Evolutionary conservation across 805 yeast genomes (phyloP).

Genomic region (Candida caryicola): DNA sequence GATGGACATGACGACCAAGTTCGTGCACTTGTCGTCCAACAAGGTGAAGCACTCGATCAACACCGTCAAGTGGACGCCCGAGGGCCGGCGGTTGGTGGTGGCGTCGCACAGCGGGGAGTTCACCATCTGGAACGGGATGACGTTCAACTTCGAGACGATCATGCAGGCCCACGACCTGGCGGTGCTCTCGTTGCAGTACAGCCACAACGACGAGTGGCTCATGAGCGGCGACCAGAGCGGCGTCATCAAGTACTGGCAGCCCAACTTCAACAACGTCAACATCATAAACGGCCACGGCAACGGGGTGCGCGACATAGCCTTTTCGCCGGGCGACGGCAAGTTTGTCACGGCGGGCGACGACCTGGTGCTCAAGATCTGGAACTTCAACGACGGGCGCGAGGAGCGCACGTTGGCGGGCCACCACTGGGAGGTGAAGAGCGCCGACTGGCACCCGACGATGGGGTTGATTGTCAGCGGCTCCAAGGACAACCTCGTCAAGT

Average conservation of each 20-base stretch:
- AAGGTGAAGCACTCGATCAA: conserved; percentile 89
- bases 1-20: conserved; percentile 70
- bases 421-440: conserved; percentile 97
- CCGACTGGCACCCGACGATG: conserved; percentile 93
- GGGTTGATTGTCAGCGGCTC: conserved; percentile 92
- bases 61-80: conserved; percentile 95
- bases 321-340: conserved; percentile 86
- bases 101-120: conserved; percentile 94
- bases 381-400: conserved; percentile 82
- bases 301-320: conserved; percentile 81
- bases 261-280: conserved; percentile 94
- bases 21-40: conserved; percentile 87
- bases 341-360: conserved; percentile 96
- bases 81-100: conserved; percentile 84
- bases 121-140: conserved; percentile 94
- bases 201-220: conserved; percentile 92
- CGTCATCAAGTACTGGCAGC: conserved; percentile 91
- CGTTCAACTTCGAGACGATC: conserved; percentile 92
- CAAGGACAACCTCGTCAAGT: conserved; percentile 86
- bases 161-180: conserved; percentile 98
- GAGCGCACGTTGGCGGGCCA: conserved; percentile 84
- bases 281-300: conserved; percentile 71
- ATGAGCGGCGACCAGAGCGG: conserved; percentile 94
- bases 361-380: conserved; percentile 87
- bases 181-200: conserved; percentile 72